Evolutionary conservation across 2,329 filamentous ascomycete genomes (phyloP).

Genomic region (Talaromyces amestolkiae): DNA sequence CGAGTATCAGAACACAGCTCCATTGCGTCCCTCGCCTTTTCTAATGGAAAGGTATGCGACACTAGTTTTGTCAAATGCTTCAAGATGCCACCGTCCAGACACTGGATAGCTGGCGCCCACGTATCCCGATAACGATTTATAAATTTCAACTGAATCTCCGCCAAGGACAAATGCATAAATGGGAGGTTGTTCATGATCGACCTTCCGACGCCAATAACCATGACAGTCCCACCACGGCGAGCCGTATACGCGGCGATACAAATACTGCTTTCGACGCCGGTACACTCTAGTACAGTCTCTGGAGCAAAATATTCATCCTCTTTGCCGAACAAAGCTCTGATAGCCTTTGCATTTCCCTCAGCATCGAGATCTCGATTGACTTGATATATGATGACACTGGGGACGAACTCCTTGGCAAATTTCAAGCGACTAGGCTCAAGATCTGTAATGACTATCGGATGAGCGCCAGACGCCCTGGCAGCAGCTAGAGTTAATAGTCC

Average conservation of each 20-base stretch:
- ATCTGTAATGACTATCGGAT: constrained; percentile 64
- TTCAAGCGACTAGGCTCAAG: constrained; percentile 55
- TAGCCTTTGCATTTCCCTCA: constrained; percentile 52
- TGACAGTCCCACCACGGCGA: constrained; percentile 58
- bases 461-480: constrained; percentile 60
- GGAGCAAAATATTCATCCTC: constrained; percentile 57
- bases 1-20: constrained; percentile 50
- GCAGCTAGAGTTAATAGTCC: constrained; percentile 59
- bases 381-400: constrained; percentile 54
- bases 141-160: constrained; percentile 66
- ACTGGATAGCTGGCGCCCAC: constrained; percentile 65
- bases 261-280: constrained; percentile 63
- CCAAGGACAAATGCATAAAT: constrained; percentile 64
- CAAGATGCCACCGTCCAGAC: constrained; percentile 58
- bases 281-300: constrained; percentile 62
- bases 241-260: constrained; percentile 58
- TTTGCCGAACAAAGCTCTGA: constrained; percentile 54
- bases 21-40: constrained; percentile 60
- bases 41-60: constrained; percentile 62
- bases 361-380: constrained; percentile 48
- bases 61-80: constrained; percentile 59
- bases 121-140: constrained; percentile 70
- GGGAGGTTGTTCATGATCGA: constrained; percentile 63
- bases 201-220: constrained; percentile 64
- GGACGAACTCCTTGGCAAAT: constrained; percentile 60